These are phyloP conservation scores for Camelina neglecta DNA, from an alignment of 345 rosid genomes.

Conservation along the genomic window DNA sequence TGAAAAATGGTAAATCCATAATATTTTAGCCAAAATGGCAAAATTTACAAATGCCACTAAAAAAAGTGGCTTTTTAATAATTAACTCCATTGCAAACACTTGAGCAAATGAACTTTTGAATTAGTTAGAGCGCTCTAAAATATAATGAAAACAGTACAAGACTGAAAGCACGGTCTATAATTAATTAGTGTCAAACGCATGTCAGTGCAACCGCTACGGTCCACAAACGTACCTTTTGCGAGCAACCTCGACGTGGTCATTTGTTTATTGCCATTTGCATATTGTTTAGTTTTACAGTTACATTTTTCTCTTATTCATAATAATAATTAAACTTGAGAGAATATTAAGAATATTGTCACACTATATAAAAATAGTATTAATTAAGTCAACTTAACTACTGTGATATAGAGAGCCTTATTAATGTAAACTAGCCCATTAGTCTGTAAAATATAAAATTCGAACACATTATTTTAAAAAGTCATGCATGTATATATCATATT, in stretches of 20 bases:
- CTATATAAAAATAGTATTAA: not conserved
- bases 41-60: too few relatives aligned
- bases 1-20: too few relatives aligned
- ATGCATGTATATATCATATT: not conserved
- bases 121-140: not conserved
- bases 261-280: not conserved
- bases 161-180: too few relatives aligned
- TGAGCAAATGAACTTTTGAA: not conserved
- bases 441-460: not conserved
- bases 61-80: too few relatives aligned
- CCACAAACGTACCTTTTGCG: not conserved
- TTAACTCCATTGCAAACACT: not conserved
- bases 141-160: too few relatives aligned
- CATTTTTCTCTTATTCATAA: not conserved
- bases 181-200: too few relatives aligned
- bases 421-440: not conserved
- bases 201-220: too few relatives aligned
- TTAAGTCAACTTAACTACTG: slow-evolving; percentile 10
- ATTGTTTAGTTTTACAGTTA: not conserved
- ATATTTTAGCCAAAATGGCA: too few relatives aligned
- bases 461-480: too few relatives aligned
- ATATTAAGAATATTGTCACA: not conserved
- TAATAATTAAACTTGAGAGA: not conserved
- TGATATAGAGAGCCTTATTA: not conserved
- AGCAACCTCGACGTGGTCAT: not conserved